These are phyloP conservation scores for Penicillium sp. DNA, from an alignment of 2,329 filamentous ascomycete species.

Conservation along the genomic window DNA sequence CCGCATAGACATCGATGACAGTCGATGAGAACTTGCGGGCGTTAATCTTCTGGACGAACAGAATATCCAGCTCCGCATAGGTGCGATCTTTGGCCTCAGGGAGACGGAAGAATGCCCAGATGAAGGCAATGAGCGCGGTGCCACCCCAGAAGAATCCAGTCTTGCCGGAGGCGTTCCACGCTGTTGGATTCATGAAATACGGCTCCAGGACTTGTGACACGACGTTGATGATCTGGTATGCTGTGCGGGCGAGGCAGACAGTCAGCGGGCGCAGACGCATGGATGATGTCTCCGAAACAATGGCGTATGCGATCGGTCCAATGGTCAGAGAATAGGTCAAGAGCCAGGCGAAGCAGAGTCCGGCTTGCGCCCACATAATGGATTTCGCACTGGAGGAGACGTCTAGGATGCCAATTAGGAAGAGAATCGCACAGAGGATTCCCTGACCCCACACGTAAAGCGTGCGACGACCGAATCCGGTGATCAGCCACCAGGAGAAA, in stretches of 20 bases:
- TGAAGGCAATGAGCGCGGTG: conserved; percentile 24
- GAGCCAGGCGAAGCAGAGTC: conserved; percentile 51
- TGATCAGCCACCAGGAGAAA: conserved; percentile 49
- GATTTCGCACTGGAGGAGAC: conserved; percentile 16
- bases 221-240: conserved; percentile 53
- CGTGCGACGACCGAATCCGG: conserved; percentile 39
- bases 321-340: conserved; percentile 57
- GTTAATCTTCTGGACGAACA: conserved; percentile 40
- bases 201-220: conserved; percentile 43
- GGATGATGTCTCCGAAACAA: conserved; percentile 55
- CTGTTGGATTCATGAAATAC: conserved; percentile 36
- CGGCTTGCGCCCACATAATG: conserved; percentile 39
- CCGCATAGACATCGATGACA: conserved; percentile 17
- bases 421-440: conserved; percentile 27
- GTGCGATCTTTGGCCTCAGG: conserved; percentile 40
- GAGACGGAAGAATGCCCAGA: conserved; percentile 40
- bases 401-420: conserved; percentile 31
- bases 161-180: conserved; percentile 40
- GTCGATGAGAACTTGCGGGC: conserved; percentile 35
- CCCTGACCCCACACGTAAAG: conserved; percentile 38
- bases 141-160: conserved; percentile 44
- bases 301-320: conserved; percentile 54
- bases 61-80: conserved; percentile 42
- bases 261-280: conserved; percentile 57
- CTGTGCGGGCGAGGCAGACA: conserved; percentile 52